phyloP scores from a whole-genome alignment of 169 alveolate genomes.

The Eimeria falciformis region DNA sequence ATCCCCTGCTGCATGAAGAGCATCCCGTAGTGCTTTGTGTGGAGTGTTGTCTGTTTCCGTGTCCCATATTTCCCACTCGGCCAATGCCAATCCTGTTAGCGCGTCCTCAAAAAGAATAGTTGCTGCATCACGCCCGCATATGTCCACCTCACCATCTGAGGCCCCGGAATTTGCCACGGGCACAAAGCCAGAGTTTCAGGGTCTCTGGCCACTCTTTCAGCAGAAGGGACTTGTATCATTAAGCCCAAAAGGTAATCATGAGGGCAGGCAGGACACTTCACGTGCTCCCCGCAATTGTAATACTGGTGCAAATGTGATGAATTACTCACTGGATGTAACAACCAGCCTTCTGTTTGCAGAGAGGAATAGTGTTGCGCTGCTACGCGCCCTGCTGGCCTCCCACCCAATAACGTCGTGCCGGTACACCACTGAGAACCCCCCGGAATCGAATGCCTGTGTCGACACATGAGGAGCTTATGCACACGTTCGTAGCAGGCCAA shows the following conservation, averaged over 20 bases:
- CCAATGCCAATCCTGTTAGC: not conserved
- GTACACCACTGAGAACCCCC: not conserved
- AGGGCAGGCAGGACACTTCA: no score
- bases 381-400: conserved; percentile 38
- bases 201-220: no score
- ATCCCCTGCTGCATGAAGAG: conserved; percentile 23
- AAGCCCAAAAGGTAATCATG: no score
- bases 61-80: conserved; percentile 43
- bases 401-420: conserved; percentile 18
- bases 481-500: no score
- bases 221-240: no score
- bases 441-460: conserved; percentile 19
- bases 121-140: conserved; percentile 12
- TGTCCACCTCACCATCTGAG: no score
- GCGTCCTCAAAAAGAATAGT: conserved; percentile 1
- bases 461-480: no score
- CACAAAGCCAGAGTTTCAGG: no score
- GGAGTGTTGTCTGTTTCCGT: not conserved
- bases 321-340: conserved; percentile 26
- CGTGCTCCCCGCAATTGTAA: not conserved
- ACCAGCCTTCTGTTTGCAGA: conserved; percentile 17
- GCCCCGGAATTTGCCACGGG: no score
- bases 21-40: not conserved
- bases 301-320: not conserved
- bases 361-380: conserved; percentile 10